Evolutionary conservation across 371 early-diverging fungal species (phyloP).

Genomic region (Mucor lusitanicus): DNA sequence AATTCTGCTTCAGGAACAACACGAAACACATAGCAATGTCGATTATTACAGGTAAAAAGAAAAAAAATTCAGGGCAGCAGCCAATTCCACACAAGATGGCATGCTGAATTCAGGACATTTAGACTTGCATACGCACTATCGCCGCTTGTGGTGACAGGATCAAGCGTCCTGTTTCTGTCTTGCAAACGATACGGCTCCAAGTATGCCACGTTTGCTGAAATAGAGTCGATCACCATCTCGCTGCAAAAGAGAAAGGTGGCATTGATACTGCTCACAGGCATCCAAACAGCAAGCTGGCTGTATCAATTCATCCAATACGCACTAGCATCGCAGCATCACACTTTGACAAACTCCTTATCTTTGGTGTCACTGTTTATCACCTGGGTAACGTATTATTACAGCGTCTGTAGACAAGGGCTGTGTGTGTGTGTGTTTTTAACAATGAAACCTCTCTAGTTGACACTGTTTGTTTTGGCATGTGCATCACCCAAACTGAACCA

Average conservation of each 20-base stretch:
- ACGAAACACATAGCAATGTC: background rate
- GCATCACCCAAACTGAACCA: constrained; percentile 20
- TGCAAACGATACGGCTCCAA: constrained; percentile 8
- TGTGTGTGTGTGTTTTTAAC: too few species aligned
- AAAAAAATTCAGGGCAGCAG: background rate
- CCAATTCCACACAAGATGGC: too few species aligned
- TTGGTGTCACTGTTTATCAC: constrained; percentile 1
- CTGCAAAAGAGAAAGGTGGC: constrained; percentile 5
- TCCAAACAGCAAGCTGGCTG: constrained; percentile 5
- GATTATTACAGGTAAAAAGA: background rate
- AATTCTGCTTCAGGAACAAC: background rate
- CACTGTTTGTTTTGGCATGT: constrained; percentile 9
- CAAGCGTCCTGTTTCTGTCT: background rate
- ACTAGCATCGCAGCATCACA: background rate
- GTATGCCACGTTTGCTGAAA: constrained; percentile 1
- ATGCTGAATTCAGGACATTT: background rate
- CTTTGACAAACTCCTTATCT: constrained; percentile 1
- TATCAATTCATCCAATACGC: constrained; percentile 6
- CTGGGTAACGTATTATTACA: constrained; percentile 8
- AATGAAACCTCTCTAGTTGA: background rate
- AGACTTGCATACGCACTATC: constrained; percentile 4
- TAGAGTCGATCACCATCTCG: constrained; percentile 5
- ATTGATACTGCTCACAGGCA: background rate
- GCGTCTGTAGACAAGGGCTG: too few species aligned
- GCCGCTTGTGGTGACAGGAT: constrained; percentile 2